These are phyloP conservation scores for Xylaria sp. DNA, from an alignment of 2,329 filamentous ascomycete species.

Conservation along the genomic window DNA sequence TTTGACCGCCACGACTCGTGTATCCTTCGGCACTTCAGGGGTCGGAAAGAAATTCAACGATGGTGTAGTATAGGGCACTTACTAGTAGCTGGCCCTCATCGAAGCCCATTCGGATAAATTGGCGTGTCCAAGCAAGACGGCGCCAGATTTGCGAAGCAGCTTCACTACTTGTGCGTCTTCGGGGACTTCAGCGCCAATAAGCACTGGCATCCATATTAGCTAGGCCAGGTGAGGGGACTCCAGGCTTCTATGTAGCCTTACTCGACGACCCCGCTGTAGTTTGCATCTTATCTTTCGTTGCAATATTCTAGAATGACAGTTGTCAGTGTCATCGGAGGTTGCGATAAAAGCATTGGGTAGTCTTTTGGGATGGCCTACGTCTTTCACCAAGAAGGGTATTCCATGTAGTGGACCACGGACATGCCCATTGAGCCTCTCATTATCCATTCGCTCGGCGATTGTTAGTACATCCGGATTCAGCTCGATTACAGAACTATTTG, in stretches of 20 bases:
- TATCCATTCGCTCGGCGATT: slow-evolving; percentile 64
- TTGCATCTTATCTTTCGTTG: slow-evolving; percentile 69
- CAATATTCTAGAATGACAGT: slow-evolving; percentile 53
- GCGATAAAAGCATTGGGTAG: not conserved
- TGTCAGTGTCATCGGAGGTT: not conserved
- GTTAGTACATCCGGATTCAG: slow-evolving; percentile 67
- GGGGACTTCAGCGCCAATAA: slow-evolving; percentile 39
- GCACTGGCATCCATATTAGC: not conserved
- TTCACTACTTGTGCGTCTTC: slow-evolving; percentile 44
- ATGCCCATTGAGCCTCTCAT: slow-evolving; percentile 58
- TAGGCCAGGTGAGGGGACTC: not conserved
- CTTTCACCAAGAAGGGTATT: slow-evolving; percentile 76
- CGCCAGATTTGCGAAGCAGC: slow-evolving; percentile 36
- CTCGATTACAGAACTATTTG: slow-evolving; percentile 59
- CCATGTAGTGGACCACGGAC: slow-evolving; percentile 71
- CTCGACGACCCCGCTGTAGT: slow-evolving; percentile 64
- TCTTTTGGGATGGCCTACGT: slow-evolving; percentile 37
- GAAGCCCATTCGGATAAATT: slow-evolving; percentile 75
- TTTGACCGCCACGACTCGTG: slow-evolving; percentile 65
- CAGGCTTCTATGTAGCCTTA: not conserved
- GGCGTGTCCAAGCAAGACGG: slow-evolving; percentile 70
- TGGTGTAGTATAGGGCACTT: not conserved
- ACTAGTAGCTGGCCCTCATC: slow-evolving; percentile 69
- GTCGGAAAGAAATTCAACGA: not conserved
- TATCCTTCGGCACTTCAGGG: slow-evolving; percentile 57